A percentile compares a stretch with the other conserved stretches of the same genome.
These are phyloP conservation scores for Rhizopogon vesiculosus DNA, from an alignment of 768 basidiomycete genomes.

Conservation along the genomic window DNA sequence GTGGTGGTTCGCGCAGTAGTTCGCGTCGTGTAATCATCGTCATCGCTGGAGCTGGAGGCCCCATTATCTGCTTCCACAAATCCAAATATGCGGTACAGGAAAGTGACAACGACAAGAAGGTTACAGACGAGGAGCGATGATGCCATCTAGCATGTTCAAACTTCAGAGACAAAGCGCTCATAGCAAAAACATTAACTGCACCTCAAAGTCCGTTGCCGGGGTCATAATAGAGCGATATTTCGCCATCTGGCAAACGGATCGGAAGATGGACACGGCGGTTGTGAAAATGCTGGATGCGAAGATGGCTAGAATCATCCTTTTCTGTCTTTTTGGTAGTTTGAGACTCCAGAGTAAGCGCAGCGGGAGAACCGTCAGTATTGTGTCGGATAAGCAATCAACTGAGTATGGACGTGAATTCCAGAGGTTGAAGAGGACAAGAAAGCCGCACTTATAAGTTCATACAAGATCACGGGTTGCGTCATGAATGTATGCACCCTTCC, in stretches of 20 bases:
- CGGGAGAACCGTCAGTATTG: neutral
- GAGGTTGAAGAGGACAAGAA: neutral
- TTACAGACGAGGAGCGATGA: neutral
- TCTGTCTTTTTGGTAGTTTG: constrained; percentile 3
- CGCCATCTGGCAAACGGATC: neutral
- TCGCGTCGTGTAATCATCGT: neutral
- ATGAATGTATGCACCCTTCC: neutral
- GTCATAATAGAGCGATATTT: neutral
- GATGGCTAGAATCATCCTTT: constrained; percentile 1
- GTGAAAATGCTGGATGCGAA: neutral
- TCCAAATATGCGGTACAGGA: neutral
- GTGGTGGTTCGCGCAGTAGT: neutral
- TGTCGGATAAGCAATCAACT: constrained; percentile 2
- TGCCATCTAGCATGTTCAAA: neutral
- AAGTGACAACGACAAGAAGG: neutral
- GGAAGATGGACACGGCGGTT: neutral
- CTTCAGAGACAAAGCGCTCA: neutral
- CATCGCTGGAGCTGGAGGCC: neutral
- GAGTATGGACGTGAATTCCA: neutral
- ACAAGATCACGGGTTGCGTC: neutral
- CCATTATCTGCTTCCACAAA: neutral
- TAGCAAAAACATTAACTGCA: neutral
- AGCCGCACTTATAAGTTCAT: constrained; percentile 1
- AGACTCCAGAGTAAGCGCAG: constrained; percentile 5
- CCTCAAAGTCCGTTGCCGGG: neutral